Conservation (phyloP, 2,329 filamentous ascomycete species). For the Diaporthe sp. region DNA sequence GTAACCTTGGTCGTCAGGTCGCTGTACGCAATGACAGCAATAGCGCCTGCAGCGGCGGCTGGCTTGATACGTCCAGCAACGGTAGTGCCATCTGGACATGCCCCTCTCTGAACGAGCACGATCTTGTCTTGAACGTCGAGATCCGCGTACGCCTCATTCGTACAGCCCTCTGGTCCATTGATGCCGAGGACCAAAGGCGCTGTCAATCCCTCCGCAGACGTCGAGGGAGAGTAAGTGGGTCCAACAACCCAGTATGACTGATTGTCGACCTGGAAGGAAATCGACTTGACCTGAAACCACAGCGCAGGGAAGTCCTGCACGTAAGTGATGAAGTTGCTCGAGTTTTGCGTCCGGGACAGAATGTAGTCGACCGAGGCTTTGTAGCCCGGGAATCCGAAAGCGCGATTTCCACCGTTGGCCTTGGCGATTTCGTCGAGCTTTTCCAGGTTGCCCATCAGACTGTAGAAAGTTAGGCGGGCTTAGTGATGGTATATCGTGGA, state of each 20-base stretch:
- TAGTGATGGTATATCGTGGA: not conserved
- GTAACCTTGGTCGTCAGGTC: constrained; percentile 7
- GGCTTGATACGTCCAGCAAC: constrained; percentile 13
- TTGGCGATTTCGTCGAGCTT: constrained; percentile 61
- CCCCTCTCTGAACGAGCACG: not conserved
- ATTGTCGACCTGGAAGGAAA: constrained; percentile 2
- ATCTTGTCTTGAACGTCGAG: constrained; percentile 17
- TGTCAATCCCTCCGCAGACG: not conserved
- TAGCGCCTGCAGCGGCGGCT: not conserved
- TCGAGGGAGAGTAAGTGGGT: constrained; percentile 18
- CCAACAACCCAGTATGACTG: constrained; percentile 7
- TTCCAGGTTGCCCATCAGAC: constrained; percentile 10
- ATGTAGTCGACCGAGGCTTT: constrained; percentile 70
- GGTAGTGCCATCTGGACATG: not conserved
- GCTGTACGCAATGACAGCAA: constrained; percentile 18
- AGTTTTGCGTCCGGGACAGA: constrained; percentile 43
- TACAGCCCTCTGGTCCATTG: constrained; percentile 7
- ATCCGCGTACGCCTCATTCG: not conserved
- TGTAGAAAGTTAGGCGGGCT: not conserved
- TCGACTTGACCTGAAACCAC: constrained; percentile 17
- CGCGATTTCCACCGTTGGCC: constrained; percentile 69
- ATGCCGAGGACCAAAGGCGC: constrained; percentile 1
- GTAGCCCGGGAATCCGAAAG: constrained; percentile 71
- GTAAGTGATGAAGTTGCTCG: not conserved
- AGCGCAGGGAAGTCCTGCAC: constrained; percentile 1